Conservation (phyloP, 306 rosid genomes). For the Ormosia emarginata region DNA sequence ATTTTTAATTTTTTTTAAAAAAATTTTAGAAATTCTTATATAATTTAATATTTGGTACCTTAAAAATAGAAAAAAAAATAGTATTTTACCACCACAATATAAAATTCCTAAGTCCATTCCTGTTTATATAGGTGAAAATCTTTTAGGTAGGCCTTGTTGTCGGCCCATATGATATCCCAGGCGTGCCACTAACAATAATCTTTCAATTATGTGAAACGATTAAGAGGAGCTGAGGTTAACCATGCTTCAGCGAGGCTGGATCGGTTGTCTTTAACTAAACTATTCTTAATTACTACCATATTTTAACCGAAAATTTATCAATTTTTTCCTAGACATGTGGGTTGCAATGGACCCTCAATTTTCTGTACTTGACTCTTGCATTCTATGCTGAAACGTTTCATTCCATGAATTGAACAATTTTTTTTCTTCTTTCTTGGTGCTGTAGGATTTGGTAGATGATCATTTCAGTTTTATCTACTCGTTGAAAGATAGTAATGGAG, state of each 20-base stretch:
- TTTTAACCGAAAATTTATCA: too few species aligned
- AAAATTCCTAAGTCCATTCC: not conserved
- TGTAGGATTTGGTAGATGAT: conserved; percentile 25
- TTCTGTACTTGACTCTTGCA: not conserved
- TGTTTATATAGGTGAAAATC: not conserved
- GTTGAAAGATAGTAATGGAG: not conserved
- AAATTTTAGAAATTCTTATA: not conserved
- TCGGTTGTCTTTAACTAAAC: too few species aligned
- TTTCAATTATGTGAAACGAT: too few species aligned
- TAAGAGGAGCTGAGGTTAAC: too few species aligned
- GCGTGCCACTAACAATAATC: too few species aligned
- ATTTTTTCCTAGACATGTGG: not conserved
- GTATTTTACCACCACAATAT: too few species aligned
- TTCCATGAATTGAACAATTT: too few species aligned
- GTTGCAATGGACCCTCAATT: not conserved
- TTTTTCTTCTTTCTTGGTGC: not conserved
- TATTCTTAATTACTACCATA: too few species aligned
- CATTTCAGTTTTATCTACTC: conserved; percentile 16
- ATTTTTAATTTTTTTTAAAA: too few species aligned
- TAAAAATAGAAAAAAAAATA: too few species aligned
- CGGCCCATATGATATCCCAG: too few species aligned
- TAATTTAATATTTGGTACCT: not conserved
- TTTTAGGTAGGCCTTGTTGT: not conserved
- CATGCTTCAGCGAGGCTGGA: too few species aligned
- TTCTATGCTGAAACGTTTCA: not conserved